Evolutionary conservation across 1,139 yeast species (phyloP), one percentile per base, ranked within the genome.

Genomic region (Yamadazyma triangularis): DNA sequence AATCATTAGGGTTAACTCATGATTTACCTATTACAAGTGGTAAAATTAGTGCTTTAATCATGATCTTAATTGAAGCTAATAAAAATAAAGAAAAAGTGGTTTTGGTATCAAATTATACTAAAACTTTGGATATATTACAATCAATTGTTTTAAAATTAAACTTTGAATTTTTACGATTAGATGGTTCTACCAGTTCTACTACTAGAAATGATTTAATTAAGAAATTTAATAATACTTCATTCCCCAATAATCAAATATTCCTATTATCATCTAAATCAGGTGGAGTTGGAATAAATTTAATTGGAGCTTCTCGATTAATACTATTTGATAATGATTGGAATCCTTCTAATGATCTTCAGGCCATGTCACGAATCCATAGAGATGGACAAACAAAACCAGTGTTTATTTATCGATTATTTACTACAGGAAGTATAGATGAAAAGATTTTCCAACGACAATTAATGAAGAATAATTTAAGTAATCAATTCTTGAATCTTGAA

Each of bases 271-370:
- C 96, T 0, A 87, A 88, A 50, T 80, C 95, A 4, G 99, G 99
- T 2, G 99, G 99, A 0, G 79, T 84, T 40, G 99, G 99, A 0
- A 65, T 91, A 25, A 93, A 91, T 48, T 62, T 91, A 23, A 72
- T 86, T 19, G 98, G 98, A 1, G 98, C 95, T 0, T 87, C 95
- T 0, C 64, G 97, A 19, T 60, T 91, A 22, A 70, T 91, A 3
- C 58, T 91, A 15, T 84, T 84, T 48, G 97, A 88, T 48, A 84
- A 89, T 39, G 96, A 88, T 49, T 86, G 95, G 95, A 91, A 93
- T 43, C 98, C 98, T 0, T 77, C 96, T 0, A 73, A 84, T 9
- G 99, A 91, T 53, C 56, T 84, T 18, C 99, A 91, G 54, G 95
- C 97, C 0, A 87, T 91, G 95, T 95, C 96, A 1, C 62, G 99